Percentiles rank a stretch among this genome's conserved stretches.
Evolutionary conservation across 2,329 filamentous ascomycete genomes (phyloP).

Genomic region (Teratosphaeria gauchensis): DNA sequence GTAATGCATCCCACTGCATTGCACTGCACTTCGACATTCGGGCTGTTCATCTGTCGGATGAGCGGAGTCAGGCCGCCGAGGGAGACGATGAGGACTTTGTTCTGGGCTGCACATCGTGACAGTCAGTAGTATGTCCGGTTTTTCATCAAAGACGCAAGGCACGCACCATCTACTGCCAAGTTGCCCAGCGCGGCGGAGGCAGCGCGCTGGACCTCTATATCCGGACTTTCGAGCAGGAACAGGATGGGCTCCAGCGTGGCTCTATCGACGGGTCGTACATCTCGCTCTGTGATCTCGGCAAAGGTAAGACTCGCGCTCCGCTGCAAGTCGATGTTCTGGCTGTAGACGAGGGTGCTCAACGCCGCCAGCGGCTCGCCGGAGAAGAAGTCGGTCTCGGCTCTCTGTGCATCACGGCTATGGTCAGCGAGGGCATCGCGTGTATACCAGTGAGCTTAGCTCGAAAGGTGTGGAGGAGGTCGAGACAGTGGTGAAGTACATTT

Average conservation of each 20-base stretch:
- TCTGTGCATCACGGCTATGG: conserved; percentile 41
- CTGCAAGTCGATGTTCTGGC: conserved; percentile 96
- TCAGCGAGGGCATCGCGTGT: conserved; percentile 10
- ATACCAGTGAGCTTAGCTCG: conserved; percentile 1
- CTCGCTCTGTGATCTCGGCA: conserved; percentile 96
- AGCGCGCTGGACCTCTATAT: conserved; percentile 94
- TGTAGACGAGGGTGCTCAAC: conserved; percentile 92
- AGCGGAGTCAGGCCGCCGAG: conserved; percentile 82
- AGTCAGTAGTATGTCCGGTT: conserved; percentile 77
- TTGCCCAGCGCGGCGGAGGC: conserved; percentile 94
- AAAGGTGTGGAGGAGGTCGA: background rate
- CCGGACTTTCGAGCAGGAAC: conserved; percentile 84
- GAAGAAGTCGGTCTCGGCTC: conserved; percentile 97
- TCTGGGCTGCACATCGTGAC: conserved; percentile 59
- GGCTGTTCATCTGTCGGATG: conserved; percentile 96
- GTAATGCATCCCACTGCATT: conserved; percentile 99
- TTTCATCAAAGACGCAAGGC: conserved; percentile 64
- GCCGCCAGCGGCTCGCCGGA: conserved; percentile 88
- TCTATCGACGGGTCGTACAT: conserved; percentile 91
- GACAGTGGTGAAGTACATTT: conserved; percentile 54
- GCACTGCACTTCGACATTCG: conserved; percentile 97
- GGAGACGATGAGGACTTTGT: conserved; percentile 93
- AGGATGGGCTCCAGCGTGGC: conserved; percentile 94
- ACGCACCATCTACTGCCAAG: conserved; percentile 84
- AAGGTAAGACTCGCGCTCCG: conserved; percentile 96